phyloP scores from a whole-genome alignment of 1,284 basidiomycete species.

The Microbotryomycetes sp. region DNA sequence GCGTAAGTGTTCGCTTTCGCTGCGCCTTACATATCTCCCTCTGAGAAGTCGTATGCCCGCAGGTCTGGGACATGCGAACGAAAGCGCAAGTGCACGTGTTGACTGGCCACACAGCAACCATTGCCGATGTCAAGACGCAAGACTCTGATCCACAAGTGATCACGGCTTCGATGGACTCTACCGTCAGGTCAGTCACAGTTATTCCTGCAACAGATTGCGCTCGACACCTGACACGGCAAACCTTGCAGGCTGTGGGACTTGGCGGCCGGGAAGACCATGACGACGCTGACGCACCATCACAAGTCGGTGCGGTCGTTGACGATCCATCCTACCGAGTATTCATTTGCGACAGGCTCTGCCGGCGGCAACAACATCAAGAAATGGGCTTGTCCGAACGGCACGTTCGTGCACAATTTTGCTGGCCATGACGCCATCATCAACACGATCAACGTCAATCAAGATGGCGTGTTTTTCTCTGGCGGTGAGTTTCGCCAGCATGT shows the following conservation, averaged over 20 bases:
- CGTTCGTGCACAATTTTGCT: slow-evolving; percentile 89
- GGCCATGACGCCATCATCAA: slow-evolving; percentile 98
- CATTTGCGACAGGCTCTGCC: slow-evolving; percentile 87
- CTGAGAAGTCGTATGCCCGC: neutral
- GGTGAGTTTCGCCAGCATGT: slow-evolving; percentile 49
- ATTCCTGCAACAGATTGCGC: neutral
- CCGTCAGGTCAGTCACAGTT: slow-evolving; percentile 59
- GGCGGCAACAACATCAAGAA: slow-evolving; percentile 99
- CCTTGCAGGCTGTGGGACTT: slow-evolving; percentile 80
- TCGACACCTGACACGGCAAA: neutral
- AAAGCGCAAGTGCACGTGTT: slow-evolving; percentile 92
- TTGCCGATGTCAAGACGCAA: slow-evolving; percentile 89
- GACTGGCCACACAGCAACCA: slow-evolving; percentile 84
- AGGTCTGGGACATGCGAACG: slow-evolving; percentile 96
- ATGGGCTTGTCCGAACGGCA: slow-evolving; percentile 96
- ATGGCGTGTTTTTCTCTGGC: slow-evolving; percentile 94
- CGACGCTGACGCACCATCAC: slow-evolving; percentile 95
- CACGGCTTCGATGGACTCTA: slow-evolving; percentile 96
- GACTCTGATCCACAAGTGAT: slow-evolving; percentile 96
- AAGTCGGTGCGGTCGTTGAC: slow-evolving; percentile 91
- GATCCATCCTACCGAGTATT: slow-evolving; percentile 91
- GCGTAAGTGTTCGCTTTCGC: slow-evolving; percentile 46
- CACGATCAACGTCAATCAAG: slow-evolving; percentile 83
- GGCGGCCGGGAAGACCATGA: slow-evolving; percentile 94
- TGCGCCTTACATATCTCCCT: neutral